Evolutionary conservation across 2,329 filamentous ascomycete genomes (phyloP).

Genomic region (Sclerotinia sclerotiorum): DNA sequence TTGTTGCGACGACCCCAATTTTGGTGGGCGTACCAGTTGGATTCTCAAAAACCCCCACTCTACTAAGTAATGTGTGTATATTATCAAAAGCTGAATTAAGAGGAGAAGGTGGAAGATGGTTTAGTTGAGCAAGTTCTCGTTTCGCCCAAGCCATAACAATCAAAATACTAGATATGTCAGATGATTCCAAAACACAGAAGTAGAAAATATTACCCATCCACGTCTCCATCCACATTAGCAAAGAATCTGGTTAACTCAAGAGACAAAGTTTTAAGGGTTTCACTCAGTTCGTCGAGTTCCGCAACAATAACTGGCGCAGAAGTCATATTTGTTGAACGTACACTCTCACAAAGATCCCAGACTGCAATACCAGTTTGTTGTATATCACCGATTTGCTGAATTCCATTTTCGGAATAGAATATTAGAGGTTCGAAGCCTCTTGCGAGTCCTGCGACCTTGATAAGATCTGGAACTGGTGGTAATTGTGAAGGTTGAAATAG

Average conservation of each 20-base stretch:
- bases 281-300: conserved; percentile 81
- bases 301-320: conserved; percentile 82
- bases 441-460: conserved; percentile 86
- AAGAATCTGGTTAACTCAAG: conserved; percentile 90
- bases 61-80: conserved; percentile 73
- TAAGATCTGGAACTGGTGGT: conserved; percentile 73
- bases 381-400: conserved; percentile 80
- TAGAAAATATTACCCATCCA: conserved; percentile 64
- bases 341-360: conserved; percentile 90
- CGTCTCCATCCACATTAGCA: conserved; percentile 87
- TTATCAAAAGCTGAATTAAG: conserved; percentile 77
- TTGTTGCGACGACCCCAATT: conserved; percentile 67
- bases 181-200: conserved; percentile 20
- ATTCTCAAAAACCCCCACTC: conserved; percentile 60
- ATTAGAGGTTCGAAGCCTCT: conserved; percentile 92
- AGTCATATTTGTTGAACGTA: conserved; percentile 86
- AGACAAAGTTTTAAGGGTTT: conserved; percentile 79
- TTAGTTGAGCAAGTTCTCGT: conserved; percentile 74
- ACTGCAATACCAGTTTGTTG: conserved; percentile 91
- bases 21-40: conserved; percentile 59
- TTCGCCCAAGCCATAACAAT: conserved; percentile 96
- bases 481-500: conserved; percentile 67
- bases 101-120: conserved; percentile 59
- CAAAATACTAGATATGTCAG: conserved; percentile 61
- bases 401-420: conserved; percentile 88